These are phyloP conservation scores for Fomitopsis pulvina DNA, from an alignment of 768 basidiomycete species.

Conservation along the genomic window DNA sequence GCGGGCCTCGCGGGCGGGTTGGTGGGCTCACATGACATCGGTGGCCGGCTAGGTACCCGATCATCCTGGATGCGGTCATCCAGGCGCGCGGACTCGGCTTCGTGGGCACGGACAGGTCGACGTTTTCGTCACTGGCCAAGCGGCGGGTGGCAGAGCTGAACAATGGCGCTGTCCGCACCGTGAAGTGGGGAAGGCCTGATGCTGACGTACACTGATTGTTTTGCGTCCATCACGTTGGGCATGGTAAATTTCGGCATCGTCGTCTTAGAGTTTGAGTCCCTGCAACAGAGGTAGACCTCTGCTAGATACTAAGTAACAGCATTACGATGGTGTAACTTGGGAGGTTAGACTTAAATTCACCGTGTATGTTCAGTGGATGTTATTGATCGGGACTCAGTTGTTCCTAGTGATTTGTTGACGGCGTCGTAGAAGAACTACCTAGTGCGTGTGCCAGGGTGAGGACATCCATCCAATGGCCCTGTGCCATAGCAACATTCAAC, in stretches of 20 bases:
- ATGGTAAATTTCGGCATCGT: neutral
- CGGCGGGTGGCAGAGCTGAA: conserved; percentile 60
- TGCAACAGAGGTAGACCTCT: no score
- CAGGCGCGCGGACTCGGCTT: conserved; percentile 61
- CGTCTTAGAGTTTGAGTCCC: no score
- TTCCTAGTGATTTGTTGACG: no score
- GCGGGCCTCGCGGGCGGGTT: neutral
- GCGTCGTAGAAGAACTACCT: no score
- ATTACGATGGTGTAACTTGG: no score
- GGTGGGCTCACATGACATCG: neutral
- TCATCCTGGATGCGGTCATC: conserved; percentile 61
- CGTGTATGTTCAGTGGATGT: no score
- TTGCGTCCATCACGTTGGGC: neutral
- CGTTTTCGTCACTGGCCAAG: conserved; percentile 58
- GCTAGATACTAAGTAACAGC: no score
- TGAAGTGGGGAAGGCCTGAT: conserved; percentile 49
- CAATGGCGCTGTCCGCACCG: conserved; percentile 38
- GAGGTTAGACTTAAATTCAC: no score
- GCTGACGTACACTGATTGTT: conserved; percentile 44
- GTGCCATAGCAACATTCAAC: no score
- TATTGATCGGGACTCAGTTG: no score
- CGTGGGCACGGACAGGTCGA: conserved; percentile 65
- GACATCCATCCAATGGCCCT: no score
- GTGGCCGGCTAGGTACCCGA: conserved; percentile 49
- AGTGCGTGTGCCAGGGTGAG: no score